phyloP scores from a whole-genome alignment of 768 basidiomycete genomes.

The Pleurotus giganteus region DNA sequence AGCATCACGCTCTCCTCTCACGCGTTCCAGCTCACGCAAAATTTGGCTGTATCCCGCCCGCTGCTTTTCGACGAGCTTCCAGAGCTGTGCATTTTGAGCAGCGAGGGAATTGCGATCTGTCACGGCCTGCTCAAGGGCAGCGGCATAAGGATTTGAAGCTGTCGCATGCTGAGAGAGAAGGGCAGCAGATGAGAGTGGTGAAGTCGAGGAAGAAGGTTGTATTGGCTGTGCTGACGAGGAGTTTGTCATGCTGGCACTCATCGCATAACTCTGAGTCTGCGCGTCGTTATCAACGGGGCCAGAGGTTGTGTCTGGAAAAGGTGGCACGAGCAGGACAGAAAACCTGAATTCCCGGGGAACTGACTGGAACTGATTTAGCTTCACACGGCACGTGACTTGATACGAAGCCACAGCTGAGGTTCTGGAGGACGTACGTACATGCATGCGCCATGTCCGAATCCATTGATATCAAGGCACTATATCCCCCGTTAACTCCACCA shows the following conservation, averaged over 20 bases:
- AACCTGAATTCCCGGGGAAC: too few relatives aligned
- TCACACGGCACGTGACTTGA: constrained; percentile 5
- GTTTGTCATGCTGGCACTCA: constrained; percentile 1
- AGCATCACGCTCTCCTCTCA: constrained; percentile 76
- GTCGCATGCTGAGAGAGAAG: constrained; percentile 55
- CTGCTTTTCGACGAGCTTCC: constrained; percentile 95
- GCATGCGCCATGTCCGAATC: neutral
- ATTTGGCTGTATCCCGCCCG: constrained; percentile 76
- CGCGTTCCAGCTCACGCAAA: constrained; percentile 81
- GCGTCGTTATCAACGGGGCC: constrained; percentile 3
- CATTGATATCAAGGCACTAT: too few relatives aligned
- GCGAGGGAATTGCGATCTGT: constrained; percentile 79
- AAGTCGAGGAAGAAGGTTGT: constrained; percentile 31
- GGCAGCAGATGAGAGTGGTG: constrained; percentile 46
- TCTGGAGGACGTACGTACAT: too few relatives aligned
- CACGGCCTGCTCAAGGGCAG: constrained; percentile 76
- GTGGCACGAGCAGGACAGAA: neutral
- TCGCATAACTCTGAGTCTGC: neutral
- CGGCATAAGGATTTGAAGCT: constrained; percentile 51
- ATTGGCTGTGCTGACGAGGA: constrained; percentile 28
- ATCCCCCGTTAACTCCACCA: too few relatives aligned
- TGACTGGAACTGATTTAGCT: too few relatives aligned
- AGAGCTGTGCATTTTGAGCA: constrained; percentile 85
- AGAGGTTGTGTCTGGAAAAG: neutral
- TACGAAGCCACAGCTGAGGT: too few relatives aligned